Base-by-base conservation (phyloP, 768 basidiomycete species). In the Saitozyma podzolica region DNA sequence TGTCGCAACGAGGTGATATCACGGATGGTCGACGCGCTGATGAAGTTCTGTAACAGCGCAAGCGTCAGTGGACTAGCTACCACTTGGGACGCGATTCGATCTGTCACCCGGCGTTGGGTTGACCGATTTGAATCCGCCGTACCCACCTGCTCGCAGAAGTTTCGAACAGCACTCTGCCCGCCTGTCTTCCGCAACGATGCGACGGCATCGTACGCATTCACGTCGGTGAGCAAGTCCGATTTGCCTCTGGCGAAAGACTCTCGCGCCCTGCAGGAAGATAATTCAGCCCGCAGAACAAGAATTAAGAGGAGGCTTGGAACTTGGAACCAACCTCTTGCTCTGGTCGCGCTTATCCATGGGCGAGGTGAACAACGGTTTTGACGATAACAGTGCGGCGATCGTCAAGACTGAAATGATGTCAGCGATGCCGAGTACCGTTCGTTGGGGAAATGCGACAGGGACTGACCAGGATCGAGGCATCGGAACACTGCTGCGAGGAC, bases 341-440 rank as follows among this genome's bases (percentile, higher is more conserved):
- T 91, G 90, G 14, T 95, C 89, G 6, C 91, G 84, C 75, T 88
- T 88, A 39, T 94, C 92, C 77, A 89, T 83, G 0, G 92, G 91
- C 63, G 80, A 90, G 11, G 86, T 67, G 80, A 96, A 97, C 53
- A 97, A 78, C 0, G 93, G 88, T 72, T 94, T 97, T 5, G 89
- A 89, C 2, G 92, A 94, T 42, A 97, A 80, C 62, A 86, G 83
- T 16, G 92, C 91, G 0, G 87, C 89, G 41, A 94, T 85, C 1
- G 90, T 92, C 40, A 94, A 82, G 11, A 91, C 83, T 68, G 57
- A n/a, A 7, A 11, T 45, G 1, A 6, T 37, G 49, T 50, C 47
- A 57, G 29, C 29, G 29, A 29, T 29, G 29, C 29, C 29, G 29
- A 29, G 29, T 29, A 47, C 13, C 45, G 6, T 2, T 11, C 45